Conservation (phyloP, 345 rosid genomes). For the Eucalyptus microcorys region DNA sequence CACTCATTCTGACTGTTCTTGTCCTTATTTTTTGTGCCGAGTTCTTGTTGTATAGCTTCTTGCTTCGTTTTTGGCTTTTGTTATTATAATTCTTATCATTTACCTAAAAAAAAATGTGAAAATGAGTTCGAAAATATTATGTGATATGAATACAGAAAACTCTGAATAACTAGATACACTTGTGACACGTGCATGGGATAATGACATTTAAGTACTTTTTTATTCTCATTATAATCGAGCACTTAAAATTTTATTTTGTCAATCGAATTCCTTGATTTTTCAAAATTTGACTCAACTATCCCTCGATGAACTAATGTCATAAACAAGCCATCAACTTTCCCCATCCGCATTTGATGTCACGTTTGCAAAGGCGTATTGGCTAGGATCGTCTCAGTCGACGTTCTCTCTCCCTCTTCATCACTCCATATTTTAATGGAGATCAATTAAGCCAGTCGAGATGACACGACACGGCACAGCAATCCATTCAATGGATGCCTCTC, state of each 20-base stretch:
- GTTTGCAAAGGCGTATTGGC: background rate
- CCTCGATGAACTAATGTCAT: background rate
- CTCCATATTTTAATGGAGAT: background rate
- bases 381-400: background rate
- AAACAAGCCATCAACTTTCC: background rate
- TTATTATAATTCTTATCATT: too few relatives aligned
- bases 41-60: too few relatives aligned
- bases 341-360: background rate
- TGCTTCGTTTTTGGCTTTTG: too few relatives aligned
- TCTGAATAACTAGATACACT: fast-evolving
- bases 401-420: background rate
- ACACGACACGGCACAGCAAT: background rate
- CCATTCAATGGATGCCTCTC: background rate
- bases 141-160: fast-evolving
- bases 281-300: background rate
- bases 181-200: fast-evolving
- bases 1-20: too few relatives aligned
- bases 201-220: background rate
- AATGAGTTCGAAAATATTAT: background rate
- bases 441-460: too few relatives aligned
- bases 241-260: background rate
- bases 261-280: background rate
- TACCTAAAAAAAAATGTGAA: background rate
- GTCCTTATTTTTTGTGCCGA: too few relatives aligned
- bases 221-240: fast-evolving